These are phyloP conservation scores for Penicillium lagena DNA, from an alignment of 495 filamentous ascomycete species.

Conservation along the genomic window DNA sequence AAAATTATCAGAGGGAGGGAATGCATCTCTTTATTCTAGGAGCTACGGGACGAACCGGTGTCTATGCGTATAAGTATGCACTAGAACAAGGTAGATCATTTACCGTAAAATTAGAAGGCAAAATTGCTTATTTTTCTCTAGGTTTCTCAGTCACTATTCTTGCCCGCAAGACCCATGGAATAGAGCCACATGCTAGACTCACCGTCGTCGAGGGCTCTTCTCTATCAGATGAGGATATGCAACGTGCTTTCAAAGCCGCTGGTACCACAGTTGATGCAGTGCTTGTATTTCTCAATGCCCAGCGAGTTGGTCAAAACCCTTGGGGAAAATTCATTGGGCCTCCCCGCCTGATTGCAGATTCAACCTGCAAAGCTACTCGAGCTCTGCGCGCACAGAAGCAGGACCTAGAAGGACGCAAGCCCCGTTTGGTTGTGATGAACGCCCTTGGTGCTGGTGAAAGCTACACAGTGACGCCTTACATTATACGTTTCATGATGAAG, in stretches of 20 bases:
- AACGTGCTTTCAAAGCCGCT: conserved; percentile 3
- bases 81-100: conserved; percentile 2
- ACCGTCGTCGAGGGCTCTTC: conserved; percentile 4
- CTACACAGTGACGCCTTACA: background rate
- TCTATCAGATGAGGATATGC: conserved; percentile 2
- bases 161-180: too few species aligned
- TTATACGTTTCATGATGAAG: conserved; percentile 1
- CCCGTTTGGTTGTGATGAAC: conserved; percentile 6
- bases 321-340: conserved; percentile 8
- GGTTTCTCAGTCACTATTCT: too few species aligned
- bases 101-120: too few species aligned
- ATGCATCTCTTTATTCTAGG: conserved; percentile 9
- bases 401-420: background rate
- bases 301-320: background rate
- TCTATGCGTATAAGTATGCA: conserved; percentile 2
- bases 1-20: background rate
- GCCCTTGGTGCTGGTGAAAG: conserved; percentile 5
- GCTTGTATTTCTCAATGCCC: conserved; percentile 2
- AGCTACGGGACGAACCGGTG: conserved; percentile 2
- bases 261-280: background rate
- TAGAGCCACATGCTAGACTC: background rate
- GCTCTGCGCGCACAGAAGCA: background rate
- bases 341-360: conserved; percentile 3
- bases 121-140: too few species aligned
- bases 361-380: background rate